A percentile compares a stretch with the other conserved stretches of the same genome.
Evolutionary conservation across 371 early-diverging fungal genomes (phyloP).

Genomic region (Mucor piriformis): DNA sequence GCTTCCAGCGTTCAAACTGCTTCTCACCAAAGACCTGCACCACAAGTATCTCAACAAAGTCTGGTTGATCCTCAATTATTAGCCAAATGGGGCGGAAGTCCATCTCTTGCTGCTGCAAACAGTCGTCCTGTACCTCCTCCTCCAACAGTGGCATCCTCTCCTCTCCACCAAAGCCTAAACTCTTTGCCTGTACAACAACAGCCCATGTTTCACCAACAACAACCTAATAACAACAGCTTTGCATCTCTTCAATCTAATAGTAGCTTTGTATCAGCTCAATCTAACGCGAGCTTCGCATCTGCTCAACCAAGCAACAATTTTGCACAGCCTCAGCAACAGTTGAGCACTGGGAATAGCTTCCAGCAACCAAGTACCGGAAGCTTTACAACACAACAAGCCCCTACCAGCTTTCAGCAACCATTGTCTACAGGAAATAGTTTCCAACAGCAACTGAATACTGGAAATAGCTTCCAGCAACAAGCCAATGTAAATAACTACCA

Average conservation of each 20-base stretch:
- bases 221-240: neutral
- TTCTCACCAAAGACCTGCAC: conserved; percentile 35
- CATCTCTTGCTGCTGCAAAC: conserved; percentile 21
- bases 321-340: neutral
- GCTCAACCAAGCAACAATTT: neutral
- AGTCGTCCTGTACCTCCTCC: conserved; percentile 20
- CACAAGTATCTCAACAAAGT: conserved; percentile 38
- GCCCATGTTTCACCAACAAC: conserved; percentile 17
- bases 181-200: conserved; percentile 11
- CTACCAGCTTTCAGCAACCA: conserved; percentile 13
- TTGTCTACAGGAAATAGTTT: conserved; percentile 1
- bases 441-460: neutral
- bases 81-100: conserved; percentile 37
- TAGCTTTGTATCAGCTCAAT: neutral
- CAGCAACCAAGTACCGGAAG: neutral
- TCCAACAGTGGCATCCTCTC: neutral
- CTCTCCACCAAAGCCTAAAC: conserved; percentile 17
- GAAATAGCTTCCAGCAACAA: neutral
- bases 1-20: conserved; percentile 4
- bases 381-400: neutral
- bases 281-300: neutral
- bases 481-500: neutral
- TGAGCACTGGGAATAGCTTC: neutral
- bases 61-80: conserved; percentile 41
- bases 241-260: neutral